Evolutionary conservation across 2,329 filamentous ascomycete genomes (phyloP).

Genomic region (Sclerotinia nivalis): DNA sequence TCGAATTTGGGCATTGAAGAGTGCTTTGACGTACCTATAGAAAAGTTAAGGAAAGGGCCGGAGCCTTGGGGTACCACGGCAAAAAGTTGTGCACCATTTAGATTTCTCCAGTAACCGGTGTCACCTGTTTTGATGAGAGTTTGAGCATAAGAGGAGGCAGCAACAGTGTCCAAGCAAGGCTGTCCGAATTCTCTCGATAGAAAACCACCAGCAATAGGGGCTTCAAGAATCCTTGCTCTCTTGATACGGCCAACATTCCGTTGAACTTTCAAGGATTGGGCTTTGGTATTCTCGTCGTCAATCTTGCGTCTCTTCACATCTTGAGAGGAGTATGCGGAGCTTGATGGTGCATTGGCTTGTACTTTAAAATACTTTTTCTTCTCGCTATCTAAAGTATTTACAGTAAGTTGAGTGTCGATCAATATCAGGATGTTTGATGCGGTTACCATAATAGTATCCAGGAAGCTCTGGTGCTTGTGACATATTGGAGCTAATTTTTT

Average conservation of each 20-base stretch:
- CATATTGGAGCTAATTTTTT: neutral
- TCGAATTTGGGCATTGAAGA: neutral
- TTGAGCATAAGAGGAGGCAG: conserved; percentile 13
- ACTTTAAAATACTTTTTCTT: conserved; percentile 71
- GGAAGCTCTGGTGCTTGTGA: conserved; percentile 45
- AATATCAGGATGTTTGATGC: neutral
- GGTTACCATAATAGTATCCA: conserved; percentile 56
- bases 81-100: neutral
- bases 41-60: no score
- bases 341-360: conserved; percentile 51
- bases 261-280: conserved; percentile 19
- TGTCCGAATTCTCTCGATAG: conserved; percentile 31
- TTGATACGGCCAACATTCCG: conserved; percentile 31
- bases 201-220: conserved; percentile 31
- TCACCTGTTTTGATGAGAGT: neutral
- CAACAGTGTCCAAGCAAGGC: conserved; percentile 18
- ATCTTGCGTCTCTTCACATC: conserved; percentile 58
- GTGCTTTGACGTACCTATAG: neutral
- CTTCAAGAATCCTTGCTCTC: conserved; percentile 28
- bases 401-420: neutral
- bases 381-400: conserved; percentile 47
- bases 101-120: neutral
- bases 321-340: conserved; percentile 56
- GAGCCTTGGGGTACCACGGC: neutral
- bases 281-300: conserved; percentile 43